Base-by-base conservation (phyloP, 371 early-diverging fungal species). In the Haplosporangium sp. region DNA sequence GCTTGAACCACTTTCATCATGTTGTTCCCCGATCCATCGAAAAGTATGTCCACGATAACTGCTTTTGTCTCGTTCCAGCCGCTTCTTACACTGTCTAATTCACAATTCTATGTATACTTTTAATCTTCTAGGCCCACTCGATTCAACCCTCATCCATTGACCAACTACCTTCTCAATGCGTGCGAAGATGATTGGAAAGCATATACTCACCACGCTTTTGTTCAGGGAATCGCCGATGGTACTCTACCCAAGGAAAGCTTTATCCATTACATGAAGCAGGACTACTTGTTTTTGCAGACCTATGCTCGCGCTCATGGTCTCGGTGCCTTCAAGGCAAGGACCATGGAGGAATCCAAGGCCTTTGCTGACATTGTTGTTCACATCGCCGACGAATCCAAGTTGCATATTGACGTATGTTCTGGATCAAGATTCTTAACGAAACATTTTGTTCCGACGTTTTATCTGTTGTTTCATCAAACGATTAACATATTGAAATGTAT, bases 281-380 rank as follows among this genome's bases (percentile, higher is more conserved):
- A 95, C 80, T 94, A 94, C 68, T 77, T 93, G 38, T 94, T 91
- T 75, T 68, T 94, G 58, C 86, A 89, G 64, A 92, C 93, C 53
- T 95, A 93, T 81, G 94, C 95, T 6, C 86, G 94, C 2, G 86
- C 87, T 12, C 88, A 92, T 50, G 90, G 94, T 8, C 80, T 95
- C 53, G 93, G 93, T 14, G 90, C 91, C 1, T 94, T 86, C 83
- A 94, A 94, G 79, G 88, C 88, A 77, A 84, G 75, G 62, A 69
- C 80, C 13, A 73, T 84, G 61, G 65, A 59, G 8, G 75, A 83
- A 21, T 79, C 81, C 29, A 72, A 75, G 14, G 66, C 69, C 8
- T 81, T 84, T 72, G 91, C 92, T 0, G 82, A 84, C 20, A 91
- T 90, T 38, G 89, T 90, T 2, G 71, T 85, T 18, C 85, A 88